Conservation (phyloP, 768 basidiomycete genomes). For the Leccinum pellstonianum region DNA sequence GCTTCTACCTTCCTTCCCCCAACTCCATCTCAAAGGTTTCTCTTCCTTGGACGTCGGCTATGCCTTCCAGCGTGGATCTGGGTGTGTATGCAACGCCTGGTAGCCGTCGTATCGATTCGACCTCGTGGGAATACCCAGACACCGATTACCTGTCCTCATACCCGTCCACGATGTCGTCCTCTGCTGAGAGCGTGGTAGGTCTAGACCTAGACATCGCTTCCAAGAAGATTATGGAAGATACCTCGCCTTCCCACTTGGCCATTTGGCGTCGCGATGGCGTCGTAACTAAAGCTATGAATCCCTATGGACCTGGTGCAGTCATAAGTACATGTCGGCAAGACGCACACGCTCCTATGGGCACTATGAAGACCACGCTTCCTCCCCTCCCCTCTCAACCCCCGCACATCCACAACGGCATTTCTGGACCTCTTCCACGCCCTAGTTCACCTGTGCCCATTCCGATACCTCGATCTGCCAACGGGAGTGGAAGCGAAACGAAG, state of each 20-base stretch:
- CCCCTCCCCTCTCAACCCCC: conserved; percentile 15
- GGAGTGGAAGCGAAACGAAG: conserved; percentile 32
- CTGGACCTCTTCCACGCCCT: conserved; percentile 21
- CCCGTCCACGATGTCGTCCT: conserved; percentile 42
- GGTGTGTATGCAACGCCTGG: conserved; percentile 41
- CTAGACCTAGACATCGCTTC: conserved; percentile 32
- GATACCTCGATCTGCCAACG: conserved; percentile 29
- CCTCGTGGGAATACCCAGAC: conserved; percentile 46
- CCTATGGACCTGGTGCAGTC: conserved; percentile 26
- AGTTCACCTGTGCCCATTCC: conserved; percentile 32
- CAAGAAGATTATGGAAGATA: conserved; percentile 32
- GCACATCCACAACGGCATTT: conserved; percentile 10
- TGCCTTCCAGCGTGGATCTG: conserved; percentile 40
- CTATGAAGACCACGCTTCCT: conserved; percentile 10
- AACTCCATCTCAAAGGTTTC: conserved; percentile 39
- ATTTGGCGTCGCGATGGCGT: conserved; percentile 33
- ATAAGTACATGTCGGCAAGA: conserved; percentile 30
- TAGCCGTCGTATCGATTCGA: conserved; percentile 52
- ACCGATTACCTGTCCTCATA: conserved; percentile 50
- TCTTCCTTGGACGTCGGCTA: conserved; percentile 32
- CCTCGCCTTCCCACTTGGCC: conserved; percentile 30
- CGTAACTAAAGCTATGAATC: conserved; percentile 26
- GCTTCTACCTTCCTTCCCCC: conserved; percentile 52
- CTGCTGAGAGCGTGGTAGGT: conserved; percentile 35
- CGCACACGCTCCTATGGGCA: conserved; percentile 9